Evolutionary conservation across 441 rosid genomes (phyloP).

Genomic region (Corymbia calophylla): DNA sequence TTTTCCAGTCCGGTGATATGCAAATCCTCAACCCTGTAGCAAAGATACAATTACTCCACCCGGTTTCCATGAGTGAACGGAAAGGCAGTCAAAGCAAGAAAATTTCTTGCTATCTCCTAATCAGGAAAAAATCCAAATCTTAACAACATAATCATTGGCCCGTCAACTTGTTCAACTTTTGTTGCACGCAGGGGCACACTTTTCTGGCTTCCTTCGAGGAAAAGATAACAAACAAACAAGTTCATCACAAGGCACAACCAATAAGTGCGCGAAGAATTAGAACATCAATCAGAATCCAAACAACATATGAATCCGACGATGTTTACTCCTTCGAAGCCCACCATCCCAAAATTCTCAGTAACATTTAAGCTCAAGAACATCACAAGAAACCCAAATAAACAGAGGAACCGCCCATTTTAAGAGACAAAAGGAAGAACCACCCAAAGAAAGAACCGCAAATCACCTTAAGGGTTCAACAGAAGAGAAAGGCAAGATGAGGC

Average conservation of each 20-base stretch:
- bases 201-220: neutral
- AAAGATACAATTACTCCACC: neutral
- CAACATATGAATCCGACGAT: neutral
- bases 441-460: neutral
- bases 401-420: neutral
- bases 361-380: neutral
- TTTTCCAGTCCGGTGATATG: slow-evolving; percentile 42
- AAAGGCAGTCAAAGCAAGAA: neutral
- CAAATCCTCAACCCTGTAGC: slow-evolving; percentile 50
- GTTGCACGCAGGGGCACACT: neutral
- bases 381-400: neutral
- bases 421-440: neutral
- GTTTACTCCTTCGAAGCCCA: neutral
- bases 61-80: neutral
- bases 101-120: neutral
- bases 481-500: slow-evolving; percentile 69
- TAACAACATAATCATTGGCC: neutral
- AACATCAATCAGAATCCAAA: neutral
- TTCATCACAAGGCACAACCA: neutral
- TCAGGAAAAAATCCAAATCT: neutral
- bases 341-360: neutral
- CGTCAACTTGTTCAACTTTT: neutral
- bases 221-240: neutral
- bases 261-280: neutral
- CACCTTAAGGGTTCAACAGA: slow-evolving; percentile 58